Evolutionary conservation across 495 filamentous ascomycete genomes (phyloP).

Genomic region (Neurospora tetrasperma): DNA sequence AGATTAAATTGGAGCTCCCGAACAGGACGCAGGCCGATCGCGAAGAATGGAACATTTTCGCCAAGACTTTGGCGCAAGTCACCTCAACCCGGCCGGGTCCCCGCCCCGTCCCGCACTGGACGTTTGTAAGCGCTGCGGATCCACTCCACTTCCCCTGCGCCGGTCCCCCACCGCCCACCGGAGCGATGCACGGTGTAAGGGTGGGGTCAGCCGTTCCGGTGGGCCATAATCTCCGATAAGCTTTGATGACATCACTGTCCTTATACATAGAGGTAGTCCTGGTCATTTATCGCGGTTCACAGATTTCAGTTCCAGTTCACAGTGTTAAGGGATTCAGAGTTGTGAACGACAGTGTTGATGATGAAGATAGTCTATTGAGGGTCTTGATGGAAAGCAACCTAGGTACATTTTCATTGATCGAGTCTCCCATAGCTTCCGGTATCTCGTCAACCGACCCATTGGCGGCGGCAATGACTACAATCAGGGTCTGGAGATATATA

Average conservation of each 20-base stretch:
- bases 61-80: neutral
- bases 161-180: neutral
- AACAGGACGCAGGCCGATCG: neutral
- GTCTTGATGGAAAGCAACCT: neutral
- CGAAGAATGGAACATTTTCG: neutral
- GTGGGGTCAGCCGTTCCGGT: neutral
- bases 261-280: neutral
- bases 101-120: neutral
- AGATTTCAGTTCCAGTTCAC: neutral
- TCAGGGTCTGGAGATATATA: neutral
- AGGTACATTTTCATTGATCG: neutral
- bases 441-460: neutral
- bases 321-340: no score
- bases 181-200: neutral
- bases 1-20: neutral
- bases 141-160: neutral
- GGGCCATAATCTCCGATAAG: neutral
- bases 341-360: neutral
- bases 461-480: neutral
- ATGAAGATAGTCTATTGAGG: neutral
- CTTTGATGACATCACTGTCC: neutral
- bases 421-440: neutral
- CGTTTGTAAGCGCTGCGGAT: neutral
- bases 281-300: neutral
- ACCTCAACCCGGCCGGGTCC: neutral